Percentiles rank a stretch among this genome's conserved stretches.
These are phyloP conservation scores for Cadophora gregata DNA, from an alignment of 2,329 filamentous ascomycete species.

Conservation along the genomic window DNA sequence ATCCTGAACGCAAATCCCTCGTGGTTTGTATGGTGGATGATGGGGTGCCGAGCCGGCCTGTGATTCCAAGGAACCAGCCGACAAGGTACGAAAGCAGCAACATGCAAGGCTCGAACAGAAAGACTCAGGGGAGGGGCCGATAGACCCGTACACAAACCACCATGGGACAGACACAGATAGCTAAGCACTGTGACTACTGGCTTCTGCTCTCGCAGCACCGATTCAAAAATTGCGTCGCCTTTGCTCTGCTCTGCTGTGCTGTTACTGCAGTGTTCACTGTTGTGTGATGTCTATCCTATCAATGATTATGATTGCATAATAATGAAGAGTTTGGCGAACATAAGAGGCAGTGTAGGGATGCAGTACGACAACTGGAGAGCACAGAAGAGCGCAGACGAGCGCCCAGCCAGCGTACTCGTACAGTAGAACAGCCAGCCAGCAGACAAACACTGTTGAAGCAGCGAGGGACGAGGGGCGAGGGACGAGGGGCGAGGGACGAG, in stretches of 20 bases:
- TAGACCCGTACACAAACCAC: slow-evolving; percentile 4
- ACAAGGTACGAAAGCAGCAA: slow-evolving; percentile 28
- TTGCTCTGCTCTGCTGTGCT: slow-evolving; percentile 19
- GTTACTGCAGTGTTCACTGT: slow-evolving; percentile 20
- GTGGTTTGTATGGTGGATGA: slow-evolving; percentile 26
- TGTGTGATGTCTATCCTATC: slow-evolving; percentile 4
- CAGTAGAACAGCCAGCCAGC: background rate
- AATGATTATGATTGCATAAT: background rate
- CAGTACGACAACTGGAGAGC: slow-evolving; percentile 18
- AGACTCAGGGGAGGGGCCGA: slow-evolving; percentile 3
- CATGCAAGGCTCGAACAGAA: background rate
- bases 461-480: too few species aligned
- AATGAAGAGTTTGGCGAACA: background rate
- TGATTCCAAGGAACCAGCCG: slow-evolving; percentile 11
- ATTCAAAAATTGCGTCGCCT: background rate
- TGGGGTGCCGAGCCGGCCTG: slow-evolving; percentile 17
- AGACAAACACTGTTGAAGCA: slow-evolving; percentile 8
- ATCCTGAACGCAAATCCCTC: slow-evolving; percentile 26
- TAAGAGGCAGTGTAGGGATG: background rate
- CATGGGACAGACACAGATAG: background rate
- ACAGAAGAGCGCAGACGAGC: background rate
- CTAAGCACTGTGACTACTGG: background rate
- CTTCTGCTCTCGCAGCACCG: slow-evolving; percentile 7
- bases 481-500: too few species aligned
- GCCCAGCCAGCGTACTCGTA: too few species aligned